Conservation (phyloP, 225 moss, liverwort and hornwort species). For the Bryum argenteum region DNA sequence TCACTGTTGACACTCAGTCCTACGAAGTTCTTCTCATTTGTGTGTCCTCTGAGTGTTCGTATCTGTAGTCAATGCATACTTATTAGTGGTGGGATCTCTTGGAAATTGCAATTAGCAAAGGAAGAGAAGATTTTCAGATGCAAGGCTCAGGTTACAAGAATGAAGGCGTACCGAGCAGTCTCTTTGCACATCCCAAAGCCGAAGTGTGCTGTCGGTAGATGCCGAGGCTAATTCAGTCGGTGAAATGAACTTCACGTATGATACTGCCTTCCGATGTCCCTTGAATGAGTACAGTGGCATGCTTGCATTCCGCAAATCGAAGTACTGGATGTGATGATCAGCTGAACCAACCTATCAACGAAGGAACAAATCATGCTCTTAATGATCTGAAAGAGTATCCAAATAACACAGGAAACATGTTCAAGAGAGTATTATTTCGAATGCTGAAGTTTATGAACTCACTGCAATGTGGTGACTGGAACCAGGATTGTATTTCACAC, state of each 20-base stretch:
- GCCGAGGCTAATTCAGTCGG: slow-evolving; percentile 80
- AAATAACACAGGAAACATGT: too few species aligned
- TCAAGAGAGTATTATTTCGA: too few species aligned
- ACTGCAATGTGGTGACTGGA: slow-evolving; percentile 81
- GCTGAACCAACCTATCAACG: slow-evolving; percentile 75
- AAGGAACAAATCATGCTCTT: background rate
- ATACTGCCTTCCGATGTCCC: slow-evolving; percentile 82
- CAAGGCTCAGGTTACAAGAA: background rate
- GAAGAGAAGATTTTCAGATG: too few species aligned
- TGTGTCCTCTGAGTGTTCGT: slow-evolving; percentile 76
- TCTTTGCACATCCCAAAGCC: slow-evolving; percentile 84
- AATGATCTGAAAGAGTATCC: too few species aligned
- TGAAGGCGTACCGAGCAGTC: slow-evolving; percentile 52
- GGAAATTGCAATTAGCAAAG: too few species aligned
- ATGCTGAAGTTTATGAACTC: slow-evolving; percentile 17
- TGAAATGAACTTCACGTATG: slow-evolving; percentile 87
- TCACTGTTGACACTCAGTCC: slow-evolving; percentile 79
- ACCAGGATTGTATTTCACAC: slow-evolving; percentile 85
- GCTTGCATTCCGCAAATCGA: slow-evolving; percentile 61
- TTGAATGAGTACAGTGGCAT: slow-evolving; percentile 65
- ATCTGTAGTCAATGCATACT: slow-evolving; percentile 43
- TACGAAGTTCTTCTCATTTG: slow-evolving; percentile 87
- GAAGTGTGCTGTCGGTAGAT: slow-evolving; percentile 84
- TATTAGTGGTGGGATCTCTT: too few species aligned
- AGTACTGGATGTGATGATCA: slow-evolving; percentile 77